Evolutionary conservation across 192 early-diverging fungal species (phyloP).

Genomic region (Rhizoclosmatium sp.): DNA sequence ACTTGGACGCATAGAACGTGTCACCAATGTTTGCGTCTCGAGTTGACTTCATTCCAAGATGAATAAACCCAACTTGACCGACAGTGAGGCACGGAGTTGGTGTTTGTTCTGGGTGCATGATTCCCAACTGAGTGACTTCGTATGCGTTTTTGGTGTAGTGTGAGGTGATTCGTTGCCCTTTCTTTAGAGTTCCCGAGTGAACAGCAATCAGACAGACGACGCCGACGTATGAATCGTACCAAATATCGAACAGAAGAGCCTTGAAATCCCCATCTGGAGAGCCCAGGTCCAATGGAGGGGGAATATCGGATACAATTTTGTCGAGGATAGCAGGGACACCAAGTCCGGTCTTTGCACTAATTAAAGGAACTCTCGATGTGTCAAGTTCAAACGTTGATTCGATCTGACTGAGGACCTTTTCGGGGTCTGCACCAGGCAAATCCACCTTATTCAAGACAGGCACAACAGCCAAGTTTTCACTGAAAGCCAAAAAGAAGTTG

Average conservation of each 20-base stretch:
- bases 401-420: slow-evolving; percentile 79
- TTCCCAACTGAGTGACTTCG: slow-evolving; percentile 90
- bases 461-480: slow-evolving; percentile 82
- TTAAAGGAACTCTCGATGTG: slow-evolving; percentile 59
- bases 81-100: slow-evolving; percentile 53
- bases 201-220: slow-evolving; percentile 95
- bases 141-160: slow-evolving; percentile 79
- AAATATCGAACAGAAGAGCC: slow-evolving; percentile 94
- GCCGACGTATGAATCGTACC: slow-evolving; percentile 97
- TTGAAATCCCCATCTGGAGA: slow-evolving; percentile 68
- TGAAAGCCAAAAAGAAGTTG: slow-evolving; percentile 94
- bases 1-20: slow-evolving; percentile 77
- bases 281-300: slow-evolving; percentile 12
- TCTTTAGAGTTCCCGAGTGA: slow-evolving; percentile 76
- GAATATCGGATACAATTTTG: slow-evolving; percentile 24
- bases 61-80: slow-evolving; percentile 86
- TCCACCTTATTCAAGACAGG: slow-evolving; percentile 96
- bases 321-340: slow-evolving; percentile 33
- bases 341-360: slow-evolving; percentile 86
- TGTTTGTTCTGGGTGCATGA: slow-evolving; percentile 91
- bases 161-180: slow-evolving; percentile 84
- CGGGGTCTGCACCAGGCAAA: slow-evolving; percentile 85
- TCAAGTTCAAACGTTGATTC: slow-evolving; percentile 88
- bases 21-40: slow-evolving; percentile 95
- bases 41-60: slow-evolving; percentile 91